A percentile compares a stretch with the other conserved stretches of the same genome.
These are phyloP conservation scores for Xylariomycetidae sp. DNA, from an alignment of 2,329 filamentous ascomycete species.

Conservation along the genomic window DNA sequence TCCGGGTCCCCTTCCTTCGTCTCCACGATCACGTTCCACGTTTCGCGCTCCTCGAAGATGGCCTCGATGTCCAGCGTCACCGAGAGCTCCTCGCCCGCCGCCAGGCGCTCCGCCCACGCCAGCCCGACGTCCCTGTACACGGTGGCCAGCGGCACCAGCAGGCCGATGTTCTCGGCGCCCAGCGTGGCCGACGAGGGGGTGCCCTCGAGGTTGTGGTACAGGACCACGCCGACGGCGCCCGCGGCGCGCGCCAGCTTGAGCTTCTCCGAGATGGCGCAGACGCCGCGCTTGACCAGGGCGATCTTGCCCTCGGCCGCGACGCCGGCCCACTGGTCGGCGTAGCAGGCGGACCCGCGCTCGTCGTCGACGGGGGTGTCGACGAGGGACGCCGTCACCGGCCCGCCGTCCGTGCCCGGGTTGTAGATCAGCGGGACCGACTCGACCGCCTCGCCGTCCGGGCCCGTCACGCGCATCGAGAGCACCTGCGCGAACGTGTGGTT, in stretches of 20 bases:
- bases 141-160: constrained; percentile 32
- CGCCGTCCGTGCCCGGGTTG: constrained; percentile 38
- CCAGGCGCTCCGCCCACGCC: constrained; percentile 30
- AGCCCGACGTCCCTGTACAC: constrained; percentile 31
- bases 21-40: constrained; percentile 39
- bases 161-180: constrained; percentile 34
- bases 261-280: constrained; percentile 39
- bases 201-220: constrained; percentile 58
- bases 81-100: constrained; percentile 27
- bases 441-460: constrained; percentile 40
- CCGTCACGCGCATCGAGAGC: constrained; percentile 36
- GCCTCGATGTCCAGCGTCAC: constrained; percentile 34
- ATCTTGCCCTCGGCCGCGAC: constrained; percentile 40
- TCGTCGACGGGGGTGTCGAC: constrained; percentile 33
- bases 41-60: constrained; percentile 29
- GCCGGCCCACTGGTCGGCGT: constrained; percentile 39
- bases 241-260: constrained; percentile 37
- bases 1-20: constrained; percentile 38
- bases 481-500: constrained; percentile 41
- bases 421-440: constrained; percentile 40
- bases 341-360: constrained; percentile 34
- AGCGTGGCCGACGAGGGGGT: constrained; percentile 47
- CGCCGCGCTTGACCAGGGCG: constrained; percentile 40
- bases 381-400: constrained; percentile 32
- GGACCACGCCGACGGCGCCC: constrained; percentile 42